These are phyloP conservation scores for Ligustrum vulgare DNA, from an alignment of 257 asterid species.

Conservation along the genomic window DNA sequence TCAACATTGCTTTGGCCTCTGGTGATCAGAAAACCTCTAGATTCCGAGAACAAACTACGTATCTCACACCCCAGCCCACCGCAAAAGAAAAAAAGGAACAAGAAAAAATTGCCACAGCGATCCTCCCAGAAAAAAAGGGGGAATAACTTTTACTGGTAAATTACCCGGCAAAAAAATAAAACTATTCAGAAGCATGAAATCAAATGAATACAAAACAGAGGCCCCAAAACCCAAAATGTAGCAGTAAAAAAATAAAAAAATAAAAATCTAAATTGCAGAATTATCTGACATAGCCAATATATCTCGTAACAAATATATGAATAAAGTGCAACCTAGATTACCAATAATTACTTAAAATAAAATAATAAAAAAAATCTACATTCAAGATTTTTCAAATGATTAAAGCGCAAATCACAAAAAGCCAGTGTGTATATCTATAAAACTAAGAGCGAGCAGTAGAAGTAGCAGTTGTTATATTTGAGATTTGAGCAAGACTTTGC, in stretches of 20 bases:
- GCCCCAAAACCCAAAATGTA: neutral
- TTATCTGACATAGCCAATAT: neutral
- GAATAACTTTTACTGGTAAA: neutral
- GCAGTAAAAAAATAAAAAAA: neutral
- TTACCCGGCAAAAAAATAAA: neutral
- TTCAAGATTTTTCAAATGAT: conserved; percentile 15
- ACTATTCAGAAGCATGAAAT: neutral
- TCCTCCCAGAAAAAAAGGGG: neutral
- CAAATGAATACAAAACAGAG: neutral
- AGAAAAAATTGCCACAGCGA: neutral
- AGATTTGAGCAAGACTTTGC: conserved; percentile 47
- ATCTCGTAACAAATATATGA: neutral
- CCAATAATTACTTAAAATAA: conserved; percentile 18
- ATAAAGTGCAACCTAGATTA: conserved; percentile 18
- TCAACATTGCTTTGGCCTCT: neutral
- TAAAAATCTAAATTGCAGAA: neutral
- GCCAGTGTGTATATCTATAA: conserved; percentile 17
- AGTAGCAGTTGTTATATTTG: conserved; percentile 30
- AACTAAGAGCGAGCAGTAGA: conserved; percentile 33
- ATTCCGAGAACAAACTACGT: neutral
- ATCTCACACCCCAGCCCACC: neutral
- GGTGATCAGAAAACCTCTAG: neutral
- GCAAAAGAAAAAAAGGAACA: neutral
- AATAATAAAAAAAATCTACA: conserved; percentile 15
- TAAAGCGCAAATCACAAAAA: conserved; percentile 21